Conservation (phyloP, 2,329 filamentous ascomycete species). For the Curvularia hawaiiensis region DNA sequence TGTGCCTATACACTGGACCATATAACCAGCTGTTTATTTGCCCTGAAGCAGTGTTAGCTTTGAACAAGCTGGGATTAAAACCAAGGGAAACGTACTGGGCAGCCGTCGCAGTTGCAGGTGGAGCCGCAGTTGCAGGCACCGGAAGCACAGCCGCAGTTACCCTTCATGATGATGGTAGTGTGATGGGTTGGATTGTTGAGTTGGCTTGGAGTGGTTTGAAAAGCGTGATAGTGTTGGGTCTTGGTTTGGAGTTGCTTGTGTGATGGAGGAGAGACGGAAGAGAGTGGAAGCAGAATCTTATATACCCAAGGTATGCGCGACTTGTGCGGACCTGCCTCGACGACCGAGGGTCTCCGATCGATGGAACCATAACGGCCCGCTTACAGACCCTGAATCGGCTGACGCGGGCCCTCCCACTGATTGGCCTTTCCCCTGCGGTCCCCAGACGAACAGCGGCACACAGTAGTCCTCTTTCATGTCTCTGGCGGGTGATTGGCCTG, state of each 20-base stretch:
- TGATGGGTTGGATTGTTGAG: constrained; percentile 3
- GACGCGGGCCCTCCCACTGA: constrained; percentile 1
- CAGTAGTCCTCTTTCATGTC: neutral
- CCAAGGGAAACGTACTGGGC: constrained; percentile 26
- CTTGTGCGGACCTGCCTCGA: constrained; percentile 21
- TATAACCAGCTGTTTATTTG: constrained; percentile 21
- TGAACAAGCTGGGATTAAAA: neutral
- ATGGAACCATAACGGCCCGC: constrained; percentile 3
- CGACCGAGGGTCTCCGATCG: neutral
- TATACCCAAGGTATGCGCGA: constrained; percentile 27
- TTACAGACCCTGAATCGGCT: neutral
- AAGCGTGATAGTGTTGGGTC: neutral
- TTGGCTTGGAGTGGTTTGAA: neutral
- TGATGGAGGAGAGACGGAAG: neutral
- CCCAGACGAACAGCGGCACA: neutral
- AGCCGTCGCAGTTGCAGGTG: constrained; percentile 32
- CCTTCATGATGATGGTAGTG: constrained; percentile 17
- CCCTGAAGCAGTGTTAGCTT: constrained; percentile 8
- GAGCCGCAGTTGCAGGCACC: constrained; percentile 33
- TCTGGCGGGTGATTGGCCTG: neutral
- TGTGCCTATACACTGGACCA: neutral
- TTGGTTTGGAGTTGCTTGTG: neutral
- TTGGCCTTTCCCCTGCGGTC: too few species aligned
- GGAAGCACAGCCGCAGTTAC: constrained; percentile 35
- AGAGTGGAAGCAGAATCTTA: constrained; percentile 3